Evolutionary conservation across 1,284 basidiomycete species (phyloP), one percentile per base, ranked within the genome.

Genomic region (Trametes pubescens): DNA sequence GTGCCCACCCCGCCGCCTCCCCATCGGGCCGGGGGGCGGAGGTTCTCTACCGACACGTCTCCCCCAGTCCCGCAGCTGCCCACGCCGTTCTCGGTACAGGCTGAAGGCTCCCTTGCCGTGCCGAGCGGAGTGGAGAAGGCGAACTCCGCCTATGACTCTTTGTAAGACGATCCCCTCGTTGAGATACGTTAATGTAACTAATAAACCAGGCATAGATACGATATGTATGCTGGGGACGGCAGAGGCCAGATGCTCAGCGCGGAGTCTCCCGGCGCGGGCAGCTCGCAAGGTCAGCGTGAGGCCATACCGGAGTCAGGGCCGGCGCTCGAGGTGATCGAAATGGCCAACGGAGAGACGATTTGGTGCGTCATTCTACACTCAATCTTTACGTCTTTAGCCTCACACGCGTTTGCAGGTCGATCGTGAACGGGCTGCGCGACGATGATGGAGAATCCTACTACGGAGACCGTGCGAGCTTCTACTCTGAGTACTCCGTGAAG

Each of bases 271-370:
- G 70, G 65, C 51, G 52, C 67, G 59, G 47, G 60, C 59, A 58
- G 64, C 68, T 61, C 73, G 58, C 66, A 71, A 54, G 51, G 48
- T 10, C 70, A 70, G 49, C 57, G 61, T 16, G 74, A 71, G 24
- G 53, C 77, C 54, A 66, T 74, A 56, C 65, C 80, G 51, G 86
- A 87, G 65, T 75, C 85, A 57, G 85, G 83, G 4, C 84, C 88
- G 61, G 92, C 87, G 4, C 79, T 94, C 32, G 91, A 94, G 76
- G 82, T 94, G 38, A 82, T 94, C 54, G 90, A 94, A 72, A 79
- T 93, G 71, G 90, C 90, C 14, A 93, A 92, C 73, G 92, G 92
- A 26, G 88, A 94, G 75, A 91, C 90, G 16, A 88, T 94, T 62
- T 94, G 92, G 92, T 91, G 63, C 56, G 81, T 78, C 16, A 43